phyloP scores from a whole-genome alignment of 176 grass and related monocot species.

The Cenchrus americanus region DNA sequence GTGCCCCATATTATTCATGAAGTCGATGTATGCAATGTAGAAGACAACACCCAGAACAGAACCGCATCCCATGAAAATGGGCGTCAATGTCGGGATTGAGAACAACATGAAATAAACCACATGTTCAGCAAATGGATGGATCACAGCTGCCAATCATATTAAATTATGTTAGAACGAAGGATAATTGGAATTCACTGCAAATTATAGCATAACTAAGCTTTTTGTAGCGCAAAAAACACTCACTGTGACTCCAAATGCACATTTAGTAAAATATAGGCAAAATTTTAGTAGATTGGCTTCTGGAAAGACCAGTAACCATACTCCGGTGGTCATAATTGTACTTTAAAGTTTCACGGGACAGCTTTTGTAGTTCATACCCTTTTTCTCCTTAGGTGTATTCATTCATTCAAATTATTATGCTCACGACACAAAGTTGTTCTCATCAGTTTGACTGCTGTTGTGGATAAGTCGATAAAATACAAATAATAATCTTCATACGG shows the following conservation, averaged over 20 bases:
- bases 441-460: not conserved
- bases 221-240: not conserved
- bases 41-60: conserved; percentile 41
- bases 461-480: not conserved
- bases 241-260: not conserved
- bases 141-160: conserved; percentile 66
- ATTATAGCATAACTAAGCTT: not conserved
- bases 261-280: not conserved
- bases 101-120: conserved; percentile 75
- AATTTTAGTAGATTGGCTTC: not conserved
- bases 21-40: conserved; percentile 69
- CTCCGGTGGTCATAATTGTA: not conserved
- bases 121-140: conserved; percentile 90
- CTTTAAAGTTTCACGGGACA: not conserved
- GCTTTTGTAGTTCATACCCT: not conserved
- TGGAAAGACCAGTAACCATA: not conserved
- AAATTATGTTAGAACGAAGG: conserved; percentile 35
- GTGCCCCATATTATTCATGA: conserved; percentile 99
- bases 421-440: not conserved
- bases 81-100: conserved; percentile 53
- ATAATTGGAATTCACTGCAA: not conserved
- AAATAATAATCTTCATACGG: not conserved
- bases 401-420: not conserved
- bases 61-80: conserved; percentile 45
- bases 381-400: not conserved